phyloP scores from a whole-genome alignment of 306 rosid species.

The Styphnolobium japonicum region DNA sequence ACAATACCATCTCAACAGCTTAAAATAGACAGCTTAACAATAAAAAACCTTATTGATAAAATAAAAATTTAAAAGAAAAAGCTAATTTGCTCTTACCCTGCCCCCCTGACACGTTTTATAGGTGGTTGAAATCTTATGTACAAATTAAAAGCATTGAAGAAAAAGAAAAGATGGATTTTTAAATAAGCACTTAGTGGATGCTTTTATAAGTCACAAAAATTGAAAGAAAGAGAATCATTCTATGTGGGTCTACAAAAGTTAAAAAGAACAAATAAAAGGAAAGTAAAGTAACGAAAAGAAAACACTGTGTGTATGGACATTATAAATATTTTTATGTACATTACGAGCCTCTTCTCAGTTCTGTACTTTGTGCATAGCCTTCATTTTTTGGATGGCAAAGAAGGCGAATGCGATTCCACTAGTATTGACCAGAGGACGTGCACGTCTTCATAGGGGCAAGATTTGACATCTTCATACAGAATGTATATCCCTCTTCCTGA shows the following conservation, averaged over 20 bases:
- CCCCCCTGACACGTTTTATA: background rate
- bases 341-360: slow-evolving; percentile 15
- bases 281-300: background rate
- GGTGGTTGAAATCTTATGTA: slow-evolving; percentile 15
- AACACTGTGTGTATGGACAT: slow-evolving; percentile 20
- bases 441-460: slow-evolving; percentile 91
- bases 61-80: background rate
- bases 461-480: slow-evolving; percentile 87
- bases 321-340: slow-evolving; percentile 39
- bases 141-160: background rate
- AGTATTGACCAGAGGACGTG: slow-evolving; percentile 90
- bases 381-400: slow-evolving; percentile 43
- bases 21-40: slow-evolving; percentile 48
- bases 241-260: slow-evolving; percentile 16
- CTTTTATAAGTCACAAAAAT: slow-evolving; percentile 9
- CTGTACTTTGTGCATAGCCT: slow-evolving; percentile 7
- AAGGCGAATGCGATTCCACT: slow-evolving; percentile 69
- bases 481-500: slow-evolving; percentile 91
- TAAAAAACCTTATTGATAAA: background rate
- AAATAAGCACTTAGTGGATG: slow-evolving; percentile 6
- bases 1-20: slow-evolving; percentile 45
- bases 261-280: background rate
- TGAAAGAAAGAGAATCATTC: background rate
- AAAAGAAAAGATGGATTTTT: background rate
- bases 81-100: background rate